Evolutionary conservation across 805 yeast species (phyloP).

Genomic region (Zygosaccharomyces kombuchaensis): DNA sequence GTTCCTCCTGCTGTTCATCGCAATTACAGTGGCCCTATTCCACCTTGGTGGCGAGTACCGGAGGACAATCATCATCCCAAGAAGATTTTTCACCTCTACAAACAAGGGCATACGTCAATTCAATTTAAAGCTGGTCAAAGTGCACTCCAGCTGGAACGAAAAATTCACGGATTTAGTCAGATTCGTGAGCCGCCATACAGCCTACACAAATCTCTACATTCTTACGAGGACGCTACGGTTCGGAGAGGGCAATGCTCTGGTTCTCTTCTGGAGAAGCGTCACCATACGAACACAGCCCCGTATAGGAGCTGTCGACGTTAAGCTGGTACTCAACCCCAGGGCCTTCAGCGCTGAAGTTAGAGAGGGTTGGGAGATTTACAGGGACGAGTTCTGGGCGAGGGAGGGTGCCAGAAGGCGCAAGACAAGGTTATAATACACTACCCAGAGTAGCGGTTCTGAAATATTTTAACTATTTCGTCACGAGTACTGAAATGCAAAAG

Average conservation of each 20-base stretch:
- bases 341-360: conserved; percentile 77
- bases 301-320: conserved; percentile 75
- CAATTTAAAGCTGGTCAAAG: conserved; percentile 71
- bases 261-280: conserved; percentile 25
- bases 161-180: conserved; percentile 35
- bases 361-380: conserved; percentile 91
- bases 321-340: conserved; percentile 74
- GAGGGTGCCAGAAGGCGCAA: conserved; percentile 65
- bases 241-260: conserved; percentile 14
- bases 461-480: conserved; percentile 14
- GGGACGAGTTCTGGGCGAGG: conserved; percentile 90
- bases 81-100: conserved; percentile 72
- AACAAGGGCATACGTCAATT: conserved; percentile 86
- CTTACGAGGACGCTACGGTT: conserved; percentile 14
- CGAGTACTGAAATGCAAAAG: conserved; percentile 8
- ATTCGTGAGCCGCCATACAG: conserved; percentile 26
- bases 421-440: conserved; percentile 4
- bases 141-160: conserved; percentile 41
- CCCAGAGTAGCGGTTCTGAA: conserved; percentile 26
- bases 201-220: conserved; percentile 18
- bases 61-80: conserved; percentile 76
- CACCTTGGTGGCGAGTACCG: conserved; percentile 87
- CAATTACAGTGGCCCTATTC: conserved; percentile 69
- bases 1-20: conserved; percentile 55
- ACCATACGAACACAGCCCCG: conserved; percentile 49